These are phyloP conservation scores for Melampsora americana DNA, from an alignment of 1,284 basidiomycete species.

Conservation along the genomic window DNA sequence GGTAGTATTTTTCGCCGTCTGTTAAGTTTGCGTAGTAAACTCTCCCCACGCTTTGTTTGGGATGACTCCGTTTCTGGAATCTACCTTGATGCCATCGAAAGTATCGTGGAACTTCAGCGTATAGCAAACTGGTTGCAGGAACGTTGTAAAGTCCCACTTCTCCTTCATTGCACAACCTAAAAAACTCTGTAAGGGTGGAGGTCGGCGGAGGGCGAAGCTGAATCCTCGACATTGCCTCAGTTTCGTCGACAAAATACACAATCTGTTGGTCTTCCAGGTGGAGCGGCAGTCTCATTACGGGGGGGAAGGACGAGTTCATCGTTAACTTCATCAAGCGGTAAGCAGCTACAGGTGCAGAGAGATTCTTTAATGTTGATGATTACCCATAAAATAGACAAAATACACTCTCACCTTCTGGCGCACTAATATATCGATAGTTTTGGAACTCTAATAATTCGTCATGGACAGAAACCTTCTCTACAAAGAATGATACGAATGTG, in stretches of 20 bases:
- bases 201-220: not conserved
- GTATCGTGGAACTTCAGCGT: slow-evolving; percentile 16
- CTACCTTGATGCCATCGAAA: not conserved
- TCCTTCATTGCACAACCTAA: not conserved
- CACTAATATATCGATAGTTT: not conserved
- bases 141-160: not conserved
- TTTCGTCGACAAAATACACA: not conserved
- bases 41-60: slow-evolving; percentile 45
- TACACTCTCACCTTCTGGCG: not conserved
- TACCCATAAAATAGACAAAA: no score
- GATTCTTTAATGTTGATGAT: no score
- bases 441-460: slow-evolving; percentile 1
- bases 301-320: not conserved
- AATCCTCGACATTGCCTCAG: not conserved
- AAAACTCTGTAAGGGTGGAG: not conserved
- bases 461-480: not conserved
- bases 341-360: not conserved
- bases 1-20: slow-evolving; percentile 14
- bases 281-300: not conserved
- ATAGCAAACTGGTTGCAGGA: not conserved
- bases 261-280: slow-evolving; percentile 13
- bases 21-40: not conserved
- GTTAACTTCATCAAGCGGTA: not conserved
- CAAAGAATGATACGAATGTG: no score
- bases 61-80: slow-evolving; percentile 48